A percentile compares a stretch with the other conserved stretches of the same genome.
phyloP scores from a whole-genome alignment of 495 filamentous ascomycete species.

The Penicillium taxi region DNA sequence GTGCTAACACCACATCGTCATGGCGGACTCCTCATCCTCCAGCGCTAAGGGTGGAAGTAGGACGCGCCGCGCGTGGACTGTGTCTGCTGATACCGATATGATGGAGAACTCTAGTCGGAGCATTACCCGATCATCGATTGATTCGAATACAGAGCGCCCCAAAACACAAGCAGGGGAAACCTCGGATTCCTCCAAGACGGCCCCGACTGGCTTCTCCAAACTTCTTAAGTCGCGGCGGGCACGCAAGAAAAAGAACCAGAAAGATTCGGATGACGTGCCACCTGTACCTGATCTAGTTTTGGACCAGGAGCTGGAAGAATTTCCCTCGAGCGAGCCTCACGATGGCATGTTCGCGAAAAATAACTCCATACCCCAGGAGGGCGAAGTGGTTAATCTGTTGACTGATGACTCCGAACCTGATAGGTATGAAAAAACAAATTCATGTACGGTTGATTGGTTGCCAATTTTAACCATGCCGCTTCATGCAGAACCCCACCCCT shows the following conservation, averaged over 20 bases:
- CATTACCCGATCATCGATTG: conserved; percentile 38
- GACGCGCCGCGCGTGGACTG: conserved; percentile 26
- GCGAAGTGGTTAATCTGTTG: conserved; percentile 47
- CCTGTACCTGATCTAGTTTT: conserved; percentile 15
- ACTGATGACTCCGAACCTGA: conserved; percentile 66
- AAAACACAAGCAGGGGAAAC: conserved; percentile 35
- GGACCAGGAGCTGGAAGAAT: conserved; percentile 16
- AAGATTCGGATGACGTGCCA: conserved; percentile 21
- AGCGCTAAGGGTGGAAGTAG: conserved; percentile 19
- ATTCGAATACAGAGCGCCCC: conserved; percentile 35
- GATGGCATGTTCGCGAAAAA: conserved; percentile 25
- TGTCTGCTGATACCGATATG: conserved; percentile 27
- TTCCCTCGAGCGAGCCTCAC: conserved; percentile 22
- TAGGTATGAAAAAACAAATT: conserved; percentile 44
- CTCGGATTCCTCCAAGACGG: conserved; percentile 29
- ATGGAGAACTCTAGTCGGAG: conserved; percentile 29
- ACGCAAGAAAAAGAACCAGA: conserved; percentile 35
- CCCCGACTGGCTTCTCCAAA: conserved; percentile 43
- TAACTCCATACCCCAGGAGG: conserved; percentile 13
- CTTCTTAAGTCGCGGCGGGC: conserved; percentile 43
- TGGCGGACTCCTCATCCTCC: conserved; percentile 27
- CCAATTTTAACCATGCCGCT: conserved; percentile 14
- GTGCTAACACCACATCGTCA: too few relatives aligned
- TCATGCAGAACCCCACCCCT: conserved; percentile 50
- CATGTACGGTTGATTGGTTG: background rate